These are phyloP conservation scores for Euphorbia schlechtendalii DNA, from an alignment of 441 rosid species.

Conservation along the genomic window DNA sequence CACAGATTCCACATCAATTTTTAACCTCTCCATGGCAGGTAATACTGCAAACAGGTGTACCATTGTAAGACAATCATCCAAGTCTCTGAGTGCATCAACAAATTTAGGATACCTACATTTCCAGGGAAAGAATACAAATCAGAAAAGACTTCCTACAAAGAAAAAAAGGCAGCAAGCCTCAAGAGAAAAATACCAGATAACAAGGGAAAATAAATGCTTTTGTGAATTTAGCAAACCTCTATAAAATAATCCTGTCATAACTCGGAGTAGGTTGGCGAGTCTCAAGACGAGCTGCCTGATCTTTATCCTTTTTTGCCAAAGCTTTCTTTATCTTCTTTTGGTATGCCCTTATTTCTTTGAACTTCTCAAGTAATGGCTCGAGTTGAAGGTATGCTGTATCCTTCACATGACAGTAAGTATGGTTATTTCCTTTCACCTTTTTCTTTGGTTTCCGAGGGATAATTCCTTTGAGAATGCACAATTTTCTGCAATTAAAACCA, in stretches of 20 bases:
- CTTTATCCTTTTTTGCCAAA: slow-evolving; percentile 68
- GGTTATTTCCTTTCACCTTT: slow-evolving; percentile 85
- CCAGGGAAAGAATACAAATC: slow-evolving; percentile 12
- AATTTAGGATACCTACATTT: slow-evolving; percentile 71
- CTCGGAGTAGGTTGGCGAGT: slow-evolving; percentile 66
- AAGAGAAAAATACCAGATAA: background rate
- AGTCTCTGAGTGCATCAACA: slow-evolving; percentile 82
- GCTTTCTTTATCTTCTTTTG: slow-evolving; percentile 75
- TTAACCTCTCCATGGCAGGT: slow-evolving; percentile 75
- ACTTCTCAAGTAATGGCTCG: slow-evolving; percentile 77
- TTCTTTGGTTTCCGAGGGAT: slow-evolving; percentile 88
- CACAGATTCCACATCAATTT: slow-evolving; percentile 61
- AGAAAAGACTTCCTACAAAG: background rate
- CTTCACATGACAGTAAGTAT: slow-evolving; percentile 87
- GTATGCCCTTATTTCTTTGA: slow-evolving; percentile 65
- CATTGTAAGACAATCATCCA: slow-evolving; percentile 90
- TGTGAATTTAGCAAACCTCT: slow-evolving; percentile 44
- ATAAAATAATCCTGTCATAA: slow-evolving; percentile 58
- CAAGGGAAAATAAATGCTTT: background rate
- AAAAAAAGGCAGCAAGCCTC: background rate
- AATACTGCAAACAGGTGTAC: slow-evolving; percentile 89
- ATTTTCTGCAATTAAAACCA: slow-evolving; percentile 40
- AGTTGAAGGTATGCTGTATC: slow-evolving; percentile 78
- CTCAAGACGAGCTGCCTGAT: slow-evolving; percentile 50
- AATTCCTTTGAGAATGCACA: slow-evolving; percentile 75